These are phyloP conservation scores for Periglandula ipomoeae DNA, from an alignment of 2,329 filamentous ascomycete genomes.

Conservation along the genomic window DNA sequence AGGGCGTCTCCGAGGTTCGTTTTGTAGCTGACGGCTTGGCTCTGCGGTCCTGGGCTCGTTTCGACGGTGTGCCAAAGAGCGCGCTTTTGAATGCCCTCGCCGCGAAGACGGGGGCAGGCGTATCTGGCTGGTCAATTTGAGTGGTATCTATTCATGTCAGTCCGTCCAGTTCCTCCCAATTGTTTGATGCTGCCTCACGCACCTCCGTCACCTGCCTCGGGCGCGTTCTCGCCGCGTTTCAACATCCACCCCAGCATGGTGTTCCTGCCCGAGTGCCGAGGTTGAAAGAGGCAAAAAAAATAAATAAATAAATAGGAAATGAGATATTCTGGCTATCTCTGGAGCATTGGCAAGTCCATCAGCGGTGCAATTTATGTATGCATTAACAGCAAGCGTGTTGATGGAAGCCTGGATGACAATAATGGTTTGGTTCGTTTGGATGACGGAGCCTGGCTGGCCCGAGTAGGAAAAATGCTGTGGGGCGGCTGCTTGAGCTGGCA, in stretches of 20 bases:
- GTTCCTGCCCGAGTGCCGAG: too few species aligned
- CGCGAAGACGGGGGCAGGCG: constrained; percentile 57
- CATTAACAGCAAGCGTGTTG: neutral
- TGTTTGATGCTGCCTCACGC: neutral
- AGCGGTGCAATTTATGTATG: neutral
- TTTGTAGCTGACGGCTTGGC: constrained; percentile 12
- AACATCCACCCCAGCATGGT: constrained; percentile 53
- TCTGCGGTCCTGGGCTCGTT: constrained; percentile 24
- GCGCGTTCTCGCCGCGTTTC: constrained; percentile 33
- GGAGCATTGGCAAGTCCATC: neutral
- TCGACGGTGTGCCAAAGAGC: constrained; percentile 50
- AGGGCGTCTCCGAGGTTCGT: constrained; percentile 33
- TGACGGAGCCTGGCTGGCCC: neutral
- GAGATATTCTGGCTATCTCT: constrained; percentile 1
- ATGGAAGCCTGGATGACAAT: neutral
- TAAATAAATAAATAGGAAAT: neutral
- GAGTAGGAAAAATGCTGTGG: neutral
- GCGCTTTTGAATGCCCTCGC: constrained; percentile 56
- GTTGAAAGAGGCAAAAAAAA: too few species aligned
- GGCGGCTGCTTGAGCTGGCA: neutral
- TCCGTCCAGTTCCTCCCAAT: neutral
- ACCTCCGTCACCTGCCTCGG: constrained; percentile 20
- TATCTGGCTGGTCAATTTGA: constrained; percentile 50
- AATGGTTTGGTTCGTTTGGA: neutral
- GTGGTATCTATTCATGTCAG: constrained; percentile 26